Base-by-base conservation (phyloP, 2,329 filamentous ascomycete genomes). In the Fusarium ambrosium region DNA sequence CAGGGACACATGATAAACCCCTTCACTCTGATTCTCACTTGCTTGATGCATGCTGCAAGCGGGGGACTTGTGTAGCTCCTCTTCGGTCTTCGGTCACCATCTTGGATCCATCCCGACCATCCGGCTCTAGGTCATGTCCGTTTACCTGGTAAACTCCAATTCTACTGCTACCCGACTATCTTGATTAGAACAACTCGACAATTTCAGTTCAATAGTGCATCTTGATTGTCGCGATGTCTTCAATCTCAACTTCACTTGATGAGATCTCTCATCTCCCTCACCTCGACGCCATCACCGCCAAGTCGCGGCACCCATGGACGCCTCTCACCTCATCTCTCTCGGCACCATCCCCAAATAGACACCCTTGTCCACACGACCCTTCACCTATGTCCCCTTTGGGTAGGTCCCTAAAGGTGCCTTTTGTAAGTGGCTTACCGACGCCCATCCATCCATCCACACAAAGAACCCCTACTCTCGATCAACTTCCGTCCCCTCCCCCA, bases 351-450 rank as follows among this genome's bases (percentile, higher is more conserved):
- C 55, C 55, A 58, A 22, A 59, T 22, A 37, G 55, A 59, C 48
- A 53, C 27, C 48, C 48, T 10, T 53, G 48, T 53, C n/a, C 22
- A 10, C 29, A 24, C 53, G 22, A 11, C 36, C 56, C 32, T 56
- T 27, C 36, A 37, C 56, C 22, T 37, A 9, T 41, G 36, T 60
- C 56, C 56, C 56, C 56, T 39, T 60, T 37, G 22, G 36, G 56
- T 60, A 60, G 56, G 56, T 60, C 53, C 56, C 22, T 39, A 60
- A 27, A 18, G 36, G 56, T 36, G 32, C 55, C 56, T 60, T 59
- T 60, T 60, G 56, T 41, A 60, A 60, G 56, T 60, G 56, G 56
- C 56, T 60, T 60, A 37, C 22, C 34, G 53, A 27, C 10, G 36
- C 55, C 32, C 32, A 13, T 13, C 32, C 32, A 34, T 34, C 32